Evolutionary conservation across 2,329 filamentous ascomycete species (phyloP).

Genomic region (Alternaria novae-zelandiae): DNA sequence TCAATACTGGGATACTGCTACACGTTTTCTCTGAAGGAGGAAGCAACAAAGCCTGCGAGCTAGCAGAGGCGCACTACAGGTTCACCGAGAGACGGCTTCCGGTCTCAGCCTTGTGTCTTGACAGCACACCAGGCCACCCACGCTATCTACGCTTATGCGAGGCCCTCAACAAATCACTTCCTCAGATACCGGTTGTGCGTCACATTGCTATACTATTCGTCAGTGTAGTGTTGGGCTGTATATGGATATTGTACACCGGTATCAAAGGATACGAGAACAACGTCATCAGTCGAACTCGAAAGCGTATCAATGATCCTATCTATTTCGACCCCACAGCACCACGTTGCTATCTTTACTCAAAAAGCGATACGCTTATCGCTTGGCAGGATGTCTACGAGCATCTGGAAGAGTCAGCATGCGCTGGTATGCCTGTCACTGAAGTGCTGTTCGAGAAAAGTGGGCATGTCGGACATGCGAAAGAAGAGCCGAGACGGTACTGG

Average conservation of each 20-base stretch:
- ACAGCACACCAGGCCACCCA: constrained; percentile 38
- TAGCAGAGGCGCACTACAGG: constrained; percentile 27
- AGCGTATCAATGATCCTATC: constrained; percentile 17
- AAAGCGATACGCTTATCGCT: constrained; percentile 61
- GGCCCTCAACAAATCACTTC: constrained; percentile 30
- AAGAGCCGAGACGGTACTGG: constrained; percentile 65
- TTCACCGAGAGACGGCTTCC: constrained; percentile 24
- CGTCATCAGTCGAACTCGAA: constrained; percentile 23
- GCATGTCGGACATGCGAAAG: constrained; percentile 66
- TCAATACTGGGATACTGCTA: constrained; percentile 20
- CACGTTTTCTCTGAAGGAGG: constrained; percentile 41
- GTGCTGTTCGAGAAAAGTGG: constrained; percentile 62
- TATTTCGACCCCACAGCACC: constrained; percentile 39
- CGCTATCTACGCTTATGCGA: constrained; percentile 28
- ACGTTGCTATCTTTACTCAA: constrained; percentile 63
- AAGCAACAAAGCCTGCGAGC: constrained; percentile 35
- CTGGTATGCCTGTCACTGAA: constrained; percentile 56
- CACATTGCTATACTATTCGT: constrained; percentile 21
- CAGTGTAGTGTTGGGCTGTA: constrained; percentile 15
- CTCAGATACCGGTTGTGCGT: constrained; percentile 22
- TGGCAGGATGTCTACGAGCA: constrained; percentile 62
- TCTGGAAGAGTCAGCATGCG: constrained; percentile 51
- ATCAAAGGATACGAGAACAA: constrained; percentile 31
- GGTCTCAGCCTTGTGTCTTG: constrained; percentile 27
- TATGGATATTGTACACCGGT: constrained; percentile 26